Evolutionary conservation across 2,329 filamentous ascomycete genomes (phyloP).

Genomic region (Ascomycota sp.): DNA sequence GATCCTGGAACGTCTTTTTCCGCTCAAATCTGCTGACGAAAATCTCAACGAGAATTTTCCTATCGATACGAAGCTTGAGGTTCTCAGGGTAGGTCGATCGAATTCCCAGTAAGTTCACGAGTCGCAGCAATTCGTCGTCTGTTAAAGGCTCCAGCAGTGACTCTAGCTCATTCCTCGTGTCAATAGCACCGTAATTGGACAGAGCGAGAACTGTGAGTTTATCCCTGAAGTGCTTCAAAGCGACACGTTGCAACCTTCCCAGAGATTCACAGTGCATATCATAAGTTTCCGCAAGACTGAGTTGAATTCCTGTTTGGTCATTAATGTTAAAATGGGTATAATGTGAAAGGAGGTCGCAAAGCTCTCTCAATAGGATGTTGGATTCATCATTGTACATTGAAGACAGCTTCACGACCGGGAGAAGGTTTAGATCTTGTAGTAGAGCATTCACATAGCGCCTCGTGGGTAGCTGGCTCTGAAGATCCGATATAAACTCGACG

Average conservation of each 20-base stretch:
- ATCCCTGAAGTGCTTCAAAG: constrained; percentile 63
- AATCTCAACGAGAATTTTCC: constrained; percentile 45
- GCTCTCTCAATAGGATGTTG: constrained; percentile 57
- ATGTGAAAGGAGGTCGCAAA: constrained; percentile 59
- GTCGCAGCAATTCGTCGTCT: constrained; percentile 47
- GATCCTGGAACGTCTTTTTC: constrained; percentile 62
- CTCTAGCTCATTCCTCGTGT: constrained; percentile 56
- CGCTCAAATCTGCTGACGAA: constrained; percentile 55
- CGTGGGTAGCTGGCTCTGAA: constrained; percentile 84
- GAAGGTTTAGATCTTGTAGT: constrained; percentile 61
- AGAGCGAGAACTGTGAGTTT: constrained; percentile 80
- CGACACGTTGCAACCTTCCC: constrained; percentile 55
- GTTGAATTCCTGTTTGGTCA: constrained; percentile 64
- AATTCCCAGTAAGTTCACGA: constrained; percentile 53
- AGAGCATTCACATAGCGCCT: constrained; percentile 81
- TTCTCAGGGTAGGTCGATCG: constrained; percentile 62
- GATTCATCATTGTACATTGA: constrained; percentile 53
- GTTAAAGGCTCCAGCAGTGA: constrained; percentile 49
- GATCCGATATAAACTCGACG: constrained; percentile 67
- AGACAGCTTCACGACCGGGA: constrained; percentile 58
- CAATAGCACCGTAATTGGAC: constrained; percentile 77
- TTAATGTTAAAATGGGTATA: constrained; percentile 79
- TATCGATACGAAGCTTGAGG: constrained; percentile 37
- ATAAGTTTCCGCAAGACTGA: constrained; percentile 50
- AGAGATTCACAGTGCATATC: constrained; percentile 57